These are phyloP conservation scores for Aspergillus wentii DNA, from an alignment of 495 filamentous ascomycete genomes.

Conservation along the genomic window DNA sequence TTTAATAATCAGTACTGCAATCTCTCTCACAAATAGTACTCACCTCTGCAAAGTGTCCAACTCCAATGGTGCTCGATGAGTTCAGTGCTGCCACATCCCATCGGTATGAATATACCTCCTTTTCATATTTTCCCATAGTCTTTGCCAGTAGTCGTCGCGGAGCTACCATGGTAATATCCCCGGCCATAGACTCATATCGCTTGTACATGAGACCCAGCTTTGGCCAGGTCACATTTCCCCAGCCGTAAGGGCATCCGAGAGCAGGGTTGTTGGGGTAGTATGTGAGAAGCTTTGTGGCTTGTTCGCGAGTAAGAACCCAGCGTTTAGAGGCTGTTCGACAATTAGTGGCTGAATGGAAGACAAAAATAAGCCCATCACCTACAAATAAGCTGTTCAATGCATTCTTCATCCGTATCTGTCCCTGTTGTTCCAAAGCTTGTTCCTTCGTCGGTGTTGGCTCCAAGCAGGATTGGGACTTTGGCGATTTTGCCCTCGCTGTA, in stretches of 20 bases:
- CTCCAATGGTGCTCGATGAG: conserved; percentile 22
- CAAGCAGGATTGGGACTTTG: conserved; percentile 41
- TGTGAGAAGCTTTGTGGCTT: conserved; percentile 24
- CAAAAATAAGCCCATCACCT: conserved; percentile 5
- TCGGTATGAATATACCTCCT: conserved; percentile 53
- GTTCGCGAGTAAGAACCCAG: conserved; percentile 23
- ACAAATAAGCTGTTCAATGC: conserved; percentile 37
- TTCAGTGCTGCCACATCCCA: conserved; percentile 38
- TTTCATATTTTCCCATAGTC: conserved; percentile 34
- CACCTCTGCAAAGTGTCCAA: conserved; percentile 35
- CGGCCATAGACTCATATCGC: conserved; percentile 47
- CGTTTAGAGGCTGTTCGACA: conserved; percentile 27
- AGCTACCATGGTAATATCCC: conserved; percentile 51
- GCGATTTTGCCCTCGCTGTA: conserved; percentile 28
- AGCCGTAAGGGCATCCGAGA: conserved; percentile 44
- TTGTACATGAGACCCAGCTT: conserved; percentile 44
- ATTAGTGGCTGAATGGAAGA: neutral
- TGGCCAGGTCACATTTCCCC: conserved; percentile 41
- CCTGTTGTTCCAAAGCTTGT: conserved; percentile 41
- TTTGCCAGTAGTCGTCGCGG: conserved; percentile 48
- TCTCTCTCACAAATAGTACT: neutral
- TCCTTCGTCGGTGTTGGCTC: conserved; percentile 47
- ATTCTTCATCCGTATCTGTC: conserved; percentile 39
- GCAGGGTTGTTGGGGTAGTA: conserved; percentile 41
- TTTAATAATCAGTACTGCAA: neutral